A percentile compares a stretch with the other conserved stretches of the same genome.
Conservation (phyloP, 169 alveolate species). For the Perkinsus marinus region DNA sequence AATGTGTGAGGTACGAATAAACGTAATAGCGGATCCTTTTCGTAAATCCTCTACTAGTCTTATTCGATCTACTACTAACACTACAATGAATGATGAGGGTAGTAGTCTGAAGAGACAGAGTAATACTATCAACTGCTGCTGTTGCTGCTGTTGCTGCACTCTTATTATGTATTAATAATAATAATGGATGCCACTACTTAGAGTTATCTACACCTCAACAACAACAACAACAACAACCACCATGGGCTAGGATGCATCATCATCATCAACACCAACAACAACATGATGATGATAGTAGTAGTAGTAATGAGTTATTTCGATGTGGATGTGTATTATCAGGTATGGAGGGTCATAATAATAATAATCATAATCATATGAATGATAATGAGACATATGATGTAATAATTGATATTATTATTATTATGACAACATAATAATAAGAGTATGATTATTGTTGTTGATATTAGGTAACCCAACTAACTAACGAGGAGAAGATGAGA, state of each 20-base stretch:
- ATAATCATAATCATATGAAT: neutral
- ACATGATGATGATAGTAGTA: too few species aligned
- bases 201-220: too few species aligned
- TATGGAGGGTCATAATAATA: too few species aligned
- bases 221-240: neutral
- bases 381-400: neutral
- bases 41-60: neutral
- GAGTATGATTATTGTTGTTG: too few species aligned
- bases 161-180: neutral
- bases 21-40: neutral
- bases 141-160: neutral
- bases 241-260: neutral
- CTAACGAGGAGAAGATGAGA: neutral
- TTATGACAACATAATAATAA: neutral
- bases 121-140: neutral
- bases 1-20: neutral
- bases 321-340: neutral
- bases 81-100: neutral
- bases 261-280: neutral
- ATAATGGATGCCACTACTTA: neutral
- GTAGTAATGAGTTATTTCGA: neutral
- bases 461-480: neutral
- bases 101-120: neutral
- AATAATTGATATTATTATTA: neutral
- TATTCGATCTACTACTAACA: neutral